Evolutionary conservation across 768 basidiomycete species (phyloP).

Genomic region (Boletus vermiculosoides): DNA sequence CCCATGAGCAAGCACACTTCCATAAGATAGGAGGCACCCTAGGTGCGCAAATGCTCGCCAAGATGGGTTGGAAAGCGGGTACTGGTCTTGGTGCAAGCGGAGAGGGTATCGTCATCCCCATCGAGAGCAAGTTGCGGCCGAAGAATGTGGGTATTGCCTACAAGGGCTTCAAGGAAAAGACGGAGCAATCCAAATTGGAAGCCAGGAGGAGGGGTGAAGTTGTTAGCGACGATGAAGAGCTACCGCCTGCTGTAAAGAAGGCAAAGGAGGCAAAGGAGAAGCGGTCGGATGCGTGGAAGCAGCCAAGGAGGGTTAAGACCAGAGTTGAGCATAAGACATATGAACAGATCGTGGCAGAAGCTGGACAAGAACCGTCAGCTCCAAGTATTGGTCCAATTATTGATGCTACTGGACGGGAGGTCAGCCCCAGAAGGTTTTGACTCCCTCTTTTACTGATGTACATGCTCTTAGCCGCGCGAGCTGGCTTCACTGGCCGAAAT

Average conservation of each 20-base stretch:
- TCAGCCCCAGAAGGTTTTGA: constrained; percentile 39
- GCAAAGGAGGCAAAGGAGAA: constrained; percentile 56
- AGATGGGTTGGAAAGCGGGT: constrained; percentile 93
- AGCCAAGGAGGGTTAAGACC: constrained; percentile 78
- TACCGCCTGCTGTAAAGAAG: constrained; percentile 29
- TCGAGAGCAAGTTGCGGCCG: constrained; percentile 82
- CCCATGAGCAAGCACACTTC: constrained; percentile 79
- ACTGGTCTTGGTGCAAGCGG: constrained; percentile 72
- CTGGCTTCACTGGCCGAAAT: constrained; percentile 82
- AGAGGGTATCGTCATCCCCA: constrained; percentile 83
- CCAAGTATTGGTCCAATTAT: constrained; percentile 82
- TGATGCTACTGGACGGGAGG: constrained; percentile 91
- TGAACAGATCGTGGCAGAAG: constrained; percentile 90
- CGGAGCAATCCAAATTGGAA: constrained; percentile 79
- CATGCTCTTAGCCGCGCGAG: constrained; percentile 66
- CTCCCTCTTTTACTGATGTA: constrained; percentile 3
- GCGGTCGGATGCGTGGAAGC: constrained; percentile 81
- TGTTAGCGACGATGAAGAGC: constrained; percentile 70
- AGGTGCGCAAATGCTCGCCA: constrained; percentile 87
- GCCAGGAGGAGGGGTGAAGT: constrained; percentile 70
- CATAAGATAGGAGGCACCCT: constrained; percentile 70
- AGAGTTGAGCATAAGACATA: constrained; percentile 95
- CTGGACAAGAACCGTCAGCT: constrained; percentile 56
- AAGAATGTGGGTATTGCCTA: constrained; percentile 86
- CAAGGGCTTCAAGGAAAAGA: constrained; percentile 86